Evolutionary conservation across 768 basidiomycete species (phyloP).

Genomic region (Fomitopsis pulvina): DNA sequence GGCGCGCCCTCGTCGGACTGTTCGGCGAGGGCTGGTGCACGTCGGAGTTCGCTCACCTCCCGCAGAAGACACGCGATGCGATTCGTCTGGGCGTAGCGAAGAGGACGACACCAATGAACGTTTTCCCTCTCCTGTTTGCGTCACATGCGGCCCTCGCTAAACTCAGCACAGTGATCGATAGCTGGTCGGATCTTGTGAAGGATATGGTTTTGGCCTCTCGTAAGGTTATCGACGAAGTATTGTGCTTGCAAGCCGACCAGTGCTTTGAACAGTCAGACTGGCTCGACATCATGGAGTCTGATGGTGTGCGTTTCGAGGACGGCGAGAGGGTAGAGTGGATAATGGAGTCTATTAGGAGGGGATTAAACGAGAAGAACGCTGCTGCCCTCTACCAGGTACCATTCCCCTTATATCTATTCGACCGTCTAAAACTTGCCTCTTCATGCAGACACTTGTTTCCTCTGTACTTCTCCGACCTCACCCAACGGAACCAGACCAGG

Average conservation of each 20-base stretch:
- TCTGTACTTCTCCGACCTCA: constrained; percentile 66
- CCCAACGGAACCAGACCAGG: constrained; percentile 46
- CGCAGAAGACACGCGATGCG: constrained; percentile 55
- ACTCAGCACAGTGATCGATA: constrained; percentile 50
- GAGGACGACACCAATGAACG: constrained; percentile 58
- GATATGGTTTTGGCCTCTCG: constrained; percentile 65
- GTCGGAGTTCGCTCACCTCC: constrained; percentile 68
- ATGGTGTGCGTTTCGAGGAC: constrained; percentile 72
- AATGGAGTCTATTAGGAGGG: constrained; percentile 57
- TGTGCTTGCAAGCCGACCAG: constrained; percentile 51
- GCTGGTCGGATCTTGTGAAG: constrained; percentile 61
- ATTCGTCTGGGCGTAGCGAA: constrained; percentile 71
- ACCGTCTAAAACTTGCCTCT: neutral
- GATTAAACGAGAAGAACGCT: constrained; percentile 60
- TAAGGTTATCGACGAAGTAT: constrained; percentile 52
- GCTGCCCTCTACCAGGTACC: constrained; percentile 71
- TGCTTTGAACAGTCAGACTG: constrained; percentile 70
- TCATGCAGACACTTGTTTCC: constrained; percentile 63
- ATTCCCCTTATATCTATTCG: neutral
- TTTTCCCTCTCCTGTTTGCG: constrained; percentile 63
- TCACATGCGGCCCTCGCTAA: constrained; percentile 55
- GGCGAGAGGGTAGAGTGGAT: constrained; percentile 72
- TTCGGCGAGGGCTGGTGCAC: constrained; percentile 91
- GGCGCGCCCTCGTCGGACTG: constrained; percentile 70
- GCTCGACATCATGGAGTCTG: constrained; percentile 65